These are phyloP conservation scores for Zanthoxylum bungeanum DNA, from an alignment of 345 rosid species.

Conservation along the genomic window DNA sequence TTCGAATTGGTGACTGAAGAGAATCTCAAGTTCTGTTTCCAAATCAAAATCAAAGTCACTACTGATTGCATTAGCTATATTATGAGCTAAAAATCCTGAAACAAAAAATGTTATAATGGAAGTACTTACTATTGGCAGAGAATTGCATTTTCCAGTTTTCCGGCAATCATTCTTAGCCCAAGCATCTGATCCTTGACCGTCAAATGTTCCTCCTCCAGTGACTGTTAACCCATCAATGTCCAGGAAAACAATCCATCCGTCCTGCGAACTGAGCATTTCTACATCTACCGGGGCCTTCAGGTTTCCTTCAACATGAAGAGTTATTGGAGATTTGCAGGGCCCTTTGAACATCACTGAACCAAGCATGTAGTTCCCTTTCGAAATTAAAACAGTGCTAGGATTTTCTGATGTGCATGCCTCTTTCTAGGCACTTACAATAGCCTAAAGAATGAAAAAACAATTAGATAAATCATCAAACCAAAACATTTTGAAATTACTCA, in stretches of 20 bases:
- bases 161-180: slow-evolving; percentile 35
- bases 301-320: slow-evolving; percentile 34
- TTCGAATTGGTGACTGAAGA: slow-evolving; percentile 6
- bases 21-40: slow-evolving; percentile 14
- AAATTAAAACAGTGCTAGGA: slow-evolving; percentile 28
- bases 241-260: slow-evolving; percentile 33
- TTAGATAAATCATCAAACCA: neutral
- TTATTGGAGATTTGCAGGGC: slow-evolving; percentile 44
- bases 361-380: slow-evolving; percentile 38
- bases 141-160: slow-evolving; percentile 21
- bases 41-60: neutral
- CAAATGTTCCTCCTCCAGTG: slow-evolving; percentile 37
- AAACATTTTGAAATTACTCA: neutral
- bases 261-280: slow-evolving; percentile 4
- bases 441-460: slow-evolving; percentile 12
- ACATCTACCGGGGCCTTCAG: slow-evolving; percentile 30
- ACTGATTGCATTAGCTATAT: neutral
- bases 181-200: slow-evolving; percentile 41
- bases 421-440: slow-evolving; percentile 33
- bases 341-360: slow-evolving; percentile 27
- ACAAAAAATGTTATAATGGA: neutral
- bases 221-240: slow-evolving; percentile 24
- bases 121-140: slow-evolving; percentile 33
- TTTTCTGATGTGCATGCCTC: slow-evolving; percentile 28
- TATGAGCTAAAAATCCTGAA: too few relatives aligned